Percentiles rank a stretch among this genome's conserved stretches.
These are phyloP conservation scores for Purshia tridentata DNA, from an alignment of 306 rosid genomes.

Conservation along the genomic window DNA sequence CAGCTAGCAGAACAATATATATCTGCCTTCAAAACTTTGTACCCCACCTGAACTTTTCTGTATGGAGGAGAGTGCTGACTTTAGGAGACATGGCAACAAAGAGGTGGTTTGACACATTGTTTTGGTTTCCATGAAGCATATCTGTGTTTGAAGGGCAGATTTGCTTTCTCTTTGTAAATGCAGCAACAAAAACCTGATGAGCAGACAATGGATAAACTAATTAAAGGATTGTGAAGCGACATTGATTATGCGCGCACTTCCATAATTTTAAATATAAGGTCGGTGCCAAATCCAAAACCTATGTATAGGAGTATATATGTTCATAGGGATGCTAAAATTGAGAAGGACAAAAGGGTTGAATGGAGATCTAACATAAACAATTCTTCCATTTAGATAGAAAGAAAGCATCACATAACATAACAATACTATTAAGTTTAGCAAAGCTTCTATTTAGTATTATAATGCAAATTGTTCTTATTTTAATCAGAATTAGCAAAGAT, in stretches of 20 bases:
- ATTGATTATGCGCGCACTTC: neutral
- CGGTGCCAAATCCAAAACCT: neutral
- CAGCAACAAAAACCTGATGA: slow-evolving; percentile 62
- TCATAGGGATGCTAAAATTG: neutral
- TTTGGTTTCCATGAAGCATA: slow-evolving; percentile 47
- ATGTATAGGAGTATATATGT: neutral
- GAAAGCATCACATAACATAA: neutral
- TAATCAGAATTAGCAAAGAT: neutral
- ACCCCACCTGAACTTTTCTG: slow-evolving; percentile 52
- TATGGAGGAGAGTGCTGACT: slow-evolving; percentile 36
- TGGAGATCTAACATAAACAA: neutral
- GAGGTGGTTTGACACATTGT: slow-evolving; percentile 24
- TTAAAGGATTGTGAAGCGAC: neutral
- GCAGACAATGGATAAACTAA: neutral
- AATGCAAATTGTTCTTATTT: neutral
- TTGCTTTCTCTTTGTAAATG: slow-evolving; percentile 56
- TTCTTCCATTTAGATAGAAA: neutral
- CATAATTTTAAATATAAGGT: slow-evolving; percentile 8
- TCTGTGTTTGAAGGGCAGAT: slow-evolving; percentile 48
- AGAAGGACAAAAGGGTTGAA: neutral
- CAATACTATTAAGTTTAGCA: neutral
- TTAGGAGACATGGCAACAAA: slow-evolving; percentile 28
- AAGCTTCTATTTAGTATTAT: neutral
- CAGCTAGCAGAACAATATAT: no score
- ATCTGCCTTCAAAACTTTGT: no score